Evolutionary conservation across 495 filamentous ascomycete species (phyloP).

Genomic region (Podospora didyma): DNA sequence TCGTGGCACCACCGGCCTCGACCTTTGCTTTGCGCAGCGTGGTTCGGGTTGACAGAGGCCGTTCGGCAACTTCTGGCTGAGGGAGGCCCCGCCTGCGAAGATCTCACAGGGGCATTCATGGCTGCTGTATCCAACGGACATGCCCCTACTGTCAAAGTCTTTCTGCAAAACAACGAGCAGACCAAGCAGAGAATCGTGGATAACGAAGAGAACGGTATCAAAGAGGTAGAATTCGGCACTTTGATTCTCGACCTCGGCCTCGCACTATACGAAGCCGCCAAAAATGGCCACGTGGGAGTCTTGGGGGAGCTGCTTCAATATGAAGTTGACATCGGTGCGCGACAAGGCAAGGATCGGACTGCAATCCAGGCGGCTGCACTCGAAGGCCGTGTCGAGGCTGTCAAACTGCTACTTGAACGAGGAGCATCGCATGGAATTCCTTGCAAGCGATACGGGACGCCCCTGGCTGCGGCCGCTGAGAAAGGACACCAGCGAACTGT

Average conservation of each 20-base stretch:
- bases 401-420: conserved; percentile 6
- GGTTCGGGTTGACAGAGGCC: not conserved
- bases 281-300: not conserved
- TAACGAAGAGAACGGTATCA: not conserved
- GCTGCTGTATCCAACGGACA: conserved; percentile 2
- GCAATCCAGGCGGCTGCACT: conserved; percentile 22
- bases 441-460: conserved; percentile 14
- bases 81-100: not conserved
- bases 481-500: conserved; percentile 5
- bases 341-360: conserved; percentile 16
- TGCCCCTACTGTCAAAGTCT: not conserved
- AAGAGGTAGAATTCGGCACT: no score
- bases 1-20: not conserved
- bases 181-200: not conserved
- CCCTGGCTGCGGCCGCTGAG: conserved; percentile 5
- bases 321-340: conserved; percentile 3
- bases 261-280: conserved; percentile 1
- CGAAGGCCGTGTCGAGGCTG: conserved; percentile 6
- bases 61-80: not conserved
- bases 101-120: not conserved
- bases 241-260: not conserved
- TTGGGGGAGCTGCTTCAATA: conserved; percentile 11
- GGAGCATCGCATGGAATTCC: conserved; percentile 7
- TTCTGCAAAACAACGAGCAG: not conserved
- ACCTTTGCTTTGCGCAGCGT: conserved; percentile 21